Conservation (phyloP, 1,139 yeast species). For the Yamadazyma diddensiae region DNA sequence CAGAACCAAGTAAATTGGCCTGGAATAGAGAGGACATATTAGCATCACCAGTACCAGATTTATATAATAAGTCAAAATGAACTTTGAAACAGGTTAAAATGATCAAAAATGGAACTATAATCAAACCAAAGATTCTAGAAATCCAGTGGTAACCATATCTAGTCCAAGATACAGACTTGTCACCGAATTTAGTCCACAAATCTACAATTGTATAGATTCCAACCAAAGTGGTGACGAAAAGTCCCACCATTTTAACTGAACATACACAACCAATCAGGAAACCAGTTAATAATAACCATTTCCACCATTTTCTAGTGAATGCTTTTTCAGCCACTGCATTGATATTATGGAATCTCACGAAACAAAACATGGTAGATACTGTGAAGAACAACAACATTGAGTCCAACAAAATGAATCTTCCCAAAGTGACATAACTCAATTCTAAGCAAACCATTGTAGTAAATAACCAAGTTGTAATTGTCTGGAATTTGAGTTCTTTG, state of each 20-base stretch:
- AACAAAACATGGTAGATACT: constrained; percentile 73
- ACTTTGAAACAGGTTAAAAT: constrained; percentile 67
- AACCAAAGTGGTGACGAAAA: constrained; percentile 69
- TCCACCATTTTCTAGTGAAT: constrained; percentile 89
- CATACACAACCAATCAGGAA: constrained; percentile 71
- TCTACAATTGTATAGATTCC: constrained; percentile 77
- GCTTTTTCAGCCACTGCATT: constrained; percentile 47
- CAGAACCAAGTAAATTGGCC: constrained; percentile 82
- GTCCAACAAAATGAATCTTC: constrained; percentile 71
- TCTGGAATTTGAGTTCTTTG: constrained; percentile 42
- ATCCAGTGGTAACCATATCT: constrained; percentile 61
- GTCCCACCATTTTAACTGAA: constrained; percentile 85
- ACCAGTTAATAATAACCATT: constrained; percentile 82
- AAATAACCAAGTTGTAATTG: constrained; percentile 50
- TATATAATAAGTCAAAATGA: constrained; percentile 69
- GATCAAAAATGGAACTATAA: constrained; percentile 58
- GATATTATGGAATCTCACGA: constrained; percentile 74
- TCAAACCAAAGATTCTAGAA: constrained; percentile 59
- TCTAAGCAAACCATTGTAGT: constrained; percentile 63
- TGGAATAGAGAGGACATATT: constrained; percentile 96
- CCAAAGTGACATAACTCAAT: constrained; percentile 60
- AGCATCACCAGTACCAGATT: constrained; percentile 92
- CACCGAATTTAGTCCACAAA: constrained; percentile 67
- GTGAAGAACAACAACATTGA: constrained; percentile 84
- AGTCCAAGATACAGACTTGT: constrained; percentile 48